Evolutionary conservation across 129 eudicot species (phyloP), one percentile per base, ranked within the genome.

Genomic region (Scalesia atractyloides): DNA sequence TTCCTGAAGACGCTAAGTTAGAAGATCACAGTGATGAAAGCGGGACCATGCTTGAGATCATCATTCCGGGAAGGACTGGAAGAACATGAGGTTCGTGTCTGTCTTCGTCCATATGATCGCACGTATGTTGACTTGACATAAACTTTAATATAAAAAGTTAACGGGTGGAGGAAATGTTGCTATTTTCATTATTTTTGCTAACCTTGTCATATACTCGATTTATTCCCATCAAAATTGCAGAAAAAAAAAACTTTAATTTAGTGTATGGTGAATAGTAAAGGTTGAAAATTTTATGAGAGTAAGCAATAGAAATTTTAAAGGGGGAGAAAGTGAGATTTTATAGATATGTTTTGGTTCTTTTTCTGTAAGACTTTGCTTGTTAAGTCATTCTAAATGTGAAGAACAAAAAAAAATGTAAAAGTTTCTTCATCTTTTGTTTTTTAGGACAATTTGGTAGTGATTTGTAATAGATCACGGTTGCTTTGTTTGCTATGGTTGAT

Each of bases 21-120:
- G 96, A 90, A 77, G 96, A 93, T 39, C 81, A 78, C 79, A 84
- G 88, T 17, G 96, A 90, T 37, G 81, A 77, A 58, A 90, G 85
- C 0, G 96, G 96, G 73, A 90, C 96, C 57, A 75, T 85, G 84
- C 93, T 90, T 26, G 96, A 90, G 82, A 90, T 90, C 16, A 76
- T 80, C 33, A 93, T 90, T 53, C 96, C 88, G 81, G 37, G 86
- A 79, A 58, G 92, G 86, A 63, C 90, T 89, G 9, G 96, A 89
- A 79, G 92, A 89, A 73, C 96, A 90, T 26, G 96, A 90, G 80
- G 96, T 90, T 69, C 88, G 47, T 73, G 93, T 90, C 8, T 90
- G 93, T 58, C 91, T 84, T 48, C 92, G 96, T 56, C 87, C 96
- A 9, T 81, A 83, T 49, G 89, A 88, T 41, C 85, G 87, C 37